Evolutionary conservation across 140 eudicot species (phyloP).

Genomic region (Stevia rebaudiana): DNA sequence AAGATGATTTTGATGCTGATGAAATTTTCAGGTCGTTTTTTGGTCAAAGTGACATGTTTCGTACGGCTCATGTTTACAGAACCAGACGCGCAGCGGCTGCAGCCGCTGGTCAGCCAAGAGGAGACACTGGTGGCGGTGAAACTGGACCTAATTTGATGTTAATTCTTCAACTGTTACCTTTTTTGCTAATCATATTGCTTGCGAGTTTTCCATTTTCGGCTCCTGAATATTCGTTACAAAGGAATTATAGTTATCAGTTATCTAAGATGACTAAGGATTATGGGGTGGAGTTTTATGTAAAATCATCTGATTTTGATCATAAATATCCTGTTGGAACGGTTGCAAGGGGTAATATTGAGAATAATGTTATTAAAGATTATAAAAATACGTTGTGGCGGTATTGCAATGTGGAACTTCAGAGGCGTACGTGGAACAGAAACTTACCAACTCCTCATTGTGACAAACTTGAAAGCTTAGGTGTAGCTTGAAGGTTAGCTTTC

Average conservation of each 20-base stretch:
- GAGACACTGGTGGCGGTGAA: conserved; percentile 56
- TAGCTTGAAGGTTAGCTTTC: conserved; percentile 56
- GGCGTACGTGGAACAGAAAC: conserved; percentile 93
- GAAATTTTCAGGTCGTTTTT: conserved; percentile 87
- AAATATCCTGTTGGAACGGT: conserved; percentile 61
- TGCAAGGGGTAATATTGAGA: conserved; percentile 58
- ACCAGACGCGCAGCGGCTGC: conserved; percentile 36
- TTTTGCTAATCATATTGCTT: conserved; percentile 76
- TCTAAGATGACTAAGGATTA: conserved; percentile 48
- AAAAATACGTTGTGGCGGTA: conserved; percentile 79
- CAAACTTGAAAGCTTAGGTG: conserved; percentile 61
- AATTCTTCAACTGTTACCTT: conserved; percentile 67
- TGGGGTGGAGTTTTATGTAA: conserved; percentile 82
- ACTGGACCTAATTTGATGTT: conserved; percentile 58
- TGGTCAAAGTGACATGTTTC: conserved; percentile 58
- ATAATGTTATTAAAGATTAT: conserved; percentile 64
- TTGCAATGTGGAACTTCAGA: conserved; percentile 80
- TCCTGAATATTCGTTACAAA: conserved; percentile 87
- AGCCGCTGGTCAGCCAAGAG: conserved; percentile 47
- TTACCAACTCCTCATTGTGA: conserved; percentile 98
- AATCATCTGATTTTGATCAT: conserved; percentile 65
- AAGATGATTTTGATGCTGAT: conserved; percentile 86
- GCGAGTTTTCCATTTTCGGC: conserved; percentile 84
- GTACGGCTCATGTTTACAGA: conserved; percentile 56
- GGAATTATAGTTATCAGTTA: conserved; percentile 70